Evolutionary conservation across 306 rosid species (phyloP).

Genomic region (Citrullus amarus): DNA sequence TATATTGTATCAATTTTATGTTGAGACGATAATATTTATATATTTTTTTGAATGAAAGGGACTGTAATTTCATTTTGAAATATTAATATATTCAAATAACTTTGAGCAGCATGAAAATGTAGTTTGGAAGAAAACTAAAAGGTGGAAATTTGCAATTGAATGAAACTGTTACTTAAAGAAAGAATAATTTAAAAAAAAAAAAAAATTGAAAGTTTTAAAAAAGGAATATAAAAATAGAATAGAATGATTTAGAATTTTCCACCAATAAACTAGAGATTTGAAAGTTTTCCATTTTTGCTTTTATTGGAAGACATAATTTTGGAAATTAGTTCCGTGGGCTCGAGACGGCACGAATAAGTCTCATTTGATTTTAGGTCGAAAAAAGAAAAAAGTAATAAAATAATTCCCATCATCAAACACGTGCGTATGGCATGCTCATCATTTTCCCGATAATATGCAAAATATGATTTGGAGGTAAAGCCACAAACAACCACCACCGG

Average conservation of each 20-base stretch:
- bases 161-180: no score
- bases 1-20: no score
- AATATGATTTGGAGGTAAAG: constrained; percentile 1
- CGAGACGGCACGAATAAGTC: constrained; percentile 20
- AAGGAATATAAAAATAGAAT: not conserved
- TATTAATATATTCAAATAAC: no score
- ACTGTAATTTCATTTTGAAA: no score
- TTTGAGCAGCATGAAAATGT: not conserved
- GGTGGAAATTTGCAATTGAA: no score
- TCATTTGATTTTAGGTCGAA: not conserved
- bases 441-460: constrained; percentile 12
- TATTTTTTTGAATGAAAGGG: no score
- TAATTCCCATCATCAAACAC: constrained; percentile 30
- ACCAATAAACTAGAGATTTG: not conserved
- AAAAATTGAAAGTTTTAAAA: not conserved
- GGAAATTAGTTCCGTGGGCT: constrained; percentile 5
- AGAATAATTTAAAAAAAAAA: no score
- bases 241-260: not conserved
- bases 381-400: not conserved
- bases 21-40: no score
- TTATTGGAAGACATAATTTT: not conserved
- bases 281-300: not conserved
- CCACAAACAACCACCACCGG: not conserved
- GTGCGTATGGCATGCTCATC: constrained; percentile 24
- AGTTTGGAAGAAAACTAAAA: no score